Conservation (phyloP, 768 basidiomycete genomes). For the Pleurotus djamor region DNA sequence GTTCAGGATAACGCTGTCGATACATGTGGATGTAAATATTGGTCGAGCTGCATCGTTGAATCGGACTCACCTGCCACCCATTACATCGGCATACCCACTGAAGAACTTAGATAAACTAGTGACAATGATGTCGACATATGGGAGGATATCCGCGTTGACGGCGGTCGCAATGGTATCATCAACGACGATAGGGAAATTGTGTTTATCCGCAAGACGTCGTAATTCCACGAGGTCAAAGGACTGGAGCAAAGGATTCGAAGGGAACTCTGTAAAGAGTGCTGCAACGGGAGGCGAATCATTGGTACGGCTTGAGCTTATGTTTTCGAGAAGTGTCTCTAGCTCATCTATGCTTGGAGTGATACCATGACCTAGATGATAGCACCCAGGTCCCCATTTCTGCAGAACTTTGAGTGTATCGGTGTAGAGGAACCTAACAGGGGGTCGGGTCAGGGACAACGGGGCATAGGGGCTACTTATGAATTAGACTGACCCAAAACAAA, state of each 20-base stretch:
- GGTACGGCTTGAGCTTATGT: slow-evolving; percentile 25
- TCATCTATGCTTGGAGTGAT: slow-evolving; percentile 71
- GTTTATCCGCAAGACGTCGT: slow-evolving; percentile 79
- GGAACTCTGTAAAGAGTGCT: slow-evolving; percentile 90
- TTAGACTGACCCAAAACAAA: slow-evolving; percentile 89
- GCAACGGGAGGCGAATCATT: slow-evolving; percentile 59
- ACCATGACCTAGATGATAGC: slow-evolving; percentile 84
- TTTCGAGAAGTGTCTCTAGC: slow-evolving; percentile 60
- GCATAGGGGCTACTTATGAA: too few species aligned
- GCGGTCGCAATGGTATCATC: slow-evolving; percentile 97
- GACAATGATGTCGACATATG: slow-evolving; percentile 85
- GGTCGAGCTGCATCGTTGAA: too few species aligned
- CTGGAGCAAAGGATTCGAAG: slow-evolving; percentile 92
- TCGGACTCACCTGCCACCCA: slow-evolving; percentile 91
- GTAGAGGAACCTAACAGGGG: slow-evolving; percentile 89
- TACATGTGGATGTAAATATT: too few species aligned
- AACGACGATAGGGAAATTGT: slow-evolving; percentile 84
- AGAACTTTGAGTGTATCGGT: slow-evolving; percentile 93
- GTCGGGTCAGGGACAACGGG: too few species aligned
- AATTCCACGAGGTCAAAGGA: slow-evolving; percentile 76
- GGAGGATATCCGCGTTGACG: slow-evolving; percentile 87
- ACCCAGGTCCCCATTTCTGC: slow-evolving; percentile 95
- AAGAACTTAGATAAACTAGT: slow-evolving; percentile 95
- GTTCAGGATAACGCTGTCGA: too few species aligned
- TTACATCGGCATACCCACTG: slow-evolving; percentile 91